A percentile compares a stretch with the other conserved stretches of the same genome.
phyloP scores from a whole-genome alignment of 345 rosid species.

The Hypericum androsaemum region DNA sequence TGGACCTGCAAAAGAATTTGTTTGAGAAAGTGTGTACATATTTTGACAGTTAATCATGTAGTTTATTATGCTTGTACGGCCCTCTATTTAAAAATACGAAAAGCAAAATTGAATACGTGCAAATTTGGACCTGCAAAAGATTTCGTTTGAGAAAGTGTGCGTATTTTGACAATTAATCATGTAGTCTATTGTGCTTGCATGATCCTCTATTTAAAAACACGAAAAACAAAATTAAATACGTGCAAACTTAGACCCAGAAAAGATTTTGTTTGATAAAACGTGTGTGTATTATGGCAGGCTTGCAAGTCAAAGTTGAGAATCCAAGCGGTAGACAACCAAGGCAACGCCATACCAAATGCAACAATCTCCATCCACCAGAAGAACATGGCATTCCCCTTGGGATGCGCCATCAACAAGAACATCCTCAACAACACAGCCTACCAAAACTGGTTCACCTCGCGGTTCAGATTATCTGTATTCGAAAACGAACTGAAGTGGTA shows the following conservation, averaged over 20 bases:
- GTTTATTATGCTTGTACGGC: no score
- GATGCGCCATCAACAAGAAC: constrained; percentile 46
- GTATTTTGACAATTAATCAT: no score
- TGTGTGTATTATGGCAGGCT: constrained; percentile 14
- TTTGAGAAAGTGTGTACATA: no score
- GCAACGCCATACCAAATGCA: constrained; percentile 40
- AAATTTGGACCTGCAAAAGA: not conserved
- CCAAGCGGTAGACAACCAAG: constrained; percentile 32
- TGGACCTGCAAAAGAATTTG: not conserved
- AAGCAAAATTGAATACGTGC: not conserved
- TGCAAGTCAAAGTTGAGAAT: constrained; percentile 38
- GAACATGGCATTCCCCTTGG: constrained; percentile 43
- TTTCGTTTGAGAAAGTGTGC: not conserved
- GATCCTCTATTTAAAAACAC: no score
- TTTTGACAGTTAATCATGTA: no score
- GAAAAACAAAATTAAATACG: not conserved
- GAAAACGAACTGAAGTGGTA: constrained; percentile 84
- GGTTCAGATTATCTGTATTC: constrained; percentile 53
- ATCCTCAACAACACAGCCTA: constrained; percentile 47
- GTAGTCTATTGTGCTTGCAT: no score
- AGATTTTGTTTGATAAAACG: not conserved
- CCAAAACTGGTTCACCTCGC: constrained; percentile 61
- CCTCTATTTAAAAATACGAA: no score
- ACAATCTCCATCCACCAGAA: constrained; percentile 36
- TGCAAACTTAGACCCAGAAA: no score